A percentile compares a stretch with the other conserved stretches of the same genome.
Conservation (phyloP, 2,329 filamentous ascomycete genomes). For the Aspergillus tubingensis region DNA sequence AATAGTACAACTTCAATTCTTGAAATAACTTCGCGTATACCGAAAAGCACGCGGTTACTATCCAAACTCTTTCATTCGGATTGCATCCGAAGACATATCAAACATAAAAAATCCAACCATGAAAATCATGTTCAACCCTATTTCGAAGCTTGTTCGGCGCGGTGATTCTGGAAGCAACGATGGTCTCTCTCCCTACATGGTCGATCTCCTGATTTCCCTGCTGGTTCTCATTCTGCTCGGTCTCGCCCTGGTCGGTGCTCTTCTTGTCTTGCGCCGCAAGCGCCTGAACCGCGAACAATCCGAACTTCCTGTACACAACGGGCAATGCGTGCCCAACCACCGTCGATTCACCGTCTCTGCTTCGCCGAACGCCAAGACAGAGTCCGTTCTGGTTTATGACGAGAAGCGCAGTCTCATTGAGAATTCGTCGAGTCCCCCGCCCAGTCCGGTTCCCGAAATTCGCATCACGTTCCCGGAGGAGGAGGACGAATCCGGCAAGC, state of each 20-base stretch:
- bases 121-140: conserved; percentile 34
- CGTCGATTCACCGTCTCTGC: conserved; percentile 62
- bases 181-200: conserved; percentile 61
- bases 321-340: conserved; percentile 51
- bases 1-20: conserved; percentile 16
- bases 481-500: conserved; percentile 74
- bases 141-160: conserved; percentile 54
- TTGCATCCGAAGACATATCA: neutral
- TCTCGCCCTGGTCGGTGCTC: conserved; percentile 65
- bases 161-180: conserved; percentile 42
- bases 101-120: conserved; percentile 3
- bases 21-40: conserved; percentile 8
- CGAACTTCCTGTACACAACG: conserved; percentile 68
- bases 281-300: conserved; percentile 55
- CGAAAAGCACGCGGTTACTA: conserved; percentile 7
- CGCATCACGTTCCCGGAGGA: conserved; percentile 98
- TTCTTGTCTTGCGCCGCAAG: conserved; percentile 73
- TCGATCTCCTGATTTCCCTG: conserved; percentile 77
- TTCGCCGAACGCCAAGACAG: conserved; percentile 58
- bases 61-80: conserved; percentile 1
- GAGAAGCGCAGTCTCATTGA: conserved; percentile 78
- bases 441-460: conserved; percentile 90
- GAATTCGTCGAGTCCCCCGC: conserved; percentile 72
- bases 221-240: conserved; percentile 75
- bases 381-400: conserved; percentile 73